Base-by-base conservation (phyloP, 2,329 filamentous ascomycete genomes). In the Cercospora janseana region DNA sequence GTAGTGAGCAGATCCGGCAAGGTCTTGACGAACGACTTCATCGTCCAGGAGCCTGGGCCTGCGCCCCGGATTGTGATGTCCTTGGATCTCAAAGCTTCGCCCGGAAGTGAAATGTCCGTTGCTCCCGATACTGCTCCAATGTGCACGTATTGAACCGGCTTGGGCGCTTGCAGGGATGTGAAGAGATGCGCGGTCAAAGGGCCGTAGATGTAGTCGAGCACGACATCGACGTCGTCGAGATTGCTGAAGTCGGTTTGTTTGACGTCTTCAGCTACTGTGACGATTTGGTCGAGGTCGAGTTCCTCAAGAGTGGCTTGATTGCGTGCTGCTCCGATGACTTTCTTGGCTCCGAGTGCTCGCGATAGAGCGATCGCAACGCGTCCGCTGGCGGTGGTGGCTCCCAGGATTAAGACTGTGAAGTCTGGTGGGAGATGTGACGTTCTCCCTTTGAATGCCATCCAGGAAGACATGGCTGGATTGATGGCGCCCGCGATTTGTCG, bases 121-220 rank as follows among this genome's bases (percentile, higher is more conserved):
- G 29, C 23, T n/a, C n/a, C n/a, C 0, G 72, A 71, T 34, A 80
- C 58, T 1, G 68, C 64, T 4, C 79, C 79, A 47, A 81, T 76
- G 44, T 76, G 73, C 8, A 81, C 72, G 60, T 77, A 80, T 51
- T 79, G 77, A 18, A 79, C 68, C 0, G 74, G 69, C n/a, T 67
- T 70, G 23, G 62, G 63, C 1, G 70, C 67, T 27, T 64, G 68
- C 13, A 79, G 59, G 3, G 69, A 70, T 4, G 63, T 58, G 6
- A 81, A 65, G 7, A 76, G 62, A 4, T 71, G 70, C 8, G 69
- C 57, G 0, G 72, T 63, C 12, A 73, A 68, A 0, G 70, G 66
- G 0, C 79, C 79, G 63, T 78, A 81, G 6, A 83, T 65, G 58
- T 81, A 83, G 59, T 83, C 79, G 1, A 83, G 66, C 3, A 82